Evolutionary conservation across 2,329 filamentous ascomycete genomes (phyloP).

Genomic region (Hypoxylon sp.): DNA sequence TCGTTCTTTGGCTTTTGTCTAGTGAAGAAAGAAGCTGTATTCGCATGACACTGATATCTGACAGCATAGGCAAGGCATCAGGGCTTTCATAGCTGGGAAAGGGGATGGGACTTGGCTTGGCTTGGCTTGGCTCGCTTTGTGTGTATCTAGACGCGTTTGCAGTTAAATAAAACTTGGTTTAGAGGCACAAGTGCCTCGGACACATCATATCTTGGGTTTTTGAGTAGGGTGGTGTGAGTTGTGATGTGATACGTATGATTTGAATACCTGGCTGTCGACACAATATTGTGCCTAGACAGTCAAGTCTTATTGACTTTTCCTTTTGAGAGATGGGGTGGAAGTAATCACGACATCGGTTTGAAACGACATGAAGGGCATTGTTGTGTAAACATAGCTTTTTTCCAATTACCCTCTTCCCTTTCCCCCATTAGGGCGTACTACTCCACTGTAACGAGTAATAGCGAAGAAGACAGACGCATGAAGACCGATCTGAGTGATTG

Average conservation of each 20-base stretch:
- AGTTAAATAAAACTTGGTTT: constrained; percentile 56
- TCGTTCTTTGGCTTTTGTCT: constrained; percentile 21
- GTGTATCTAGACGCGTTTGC: constrained; percentile 53
- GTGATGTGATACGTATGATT: not conserved
- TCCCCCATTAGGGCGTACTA: too few species aligned
- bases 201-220: constrained; percentile 15
- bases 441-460: too few species aligned
- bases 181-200: constrained; percentile 54
- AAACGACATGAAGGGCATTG: too few species aligned
- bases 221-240: not conserved
- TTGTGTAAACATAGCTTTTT: too few species aligned
- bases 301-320: not conserved
- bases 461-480: too few species aligned
- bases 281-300: not conserved
- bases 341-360: too few species aligned
- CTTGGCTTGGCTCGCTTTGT: constrained; percentile 1
- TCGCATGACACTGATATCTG: constrained; percentile 36
- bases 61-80: constrained; percentile 11
- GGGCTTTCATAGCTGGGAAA: not conserved
- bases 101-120: too few species aligned
- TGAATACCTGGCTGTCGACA: not conserved
- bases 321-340: not conserved
- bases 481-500: too few species aligned
- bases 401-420: too few species aligned
- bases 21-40: constrained; percentile 13